phyloP scores from a whole-genome alignment of 2,329 filamentous ascomycete species.

The Penicillium vulpinum region DNA sequence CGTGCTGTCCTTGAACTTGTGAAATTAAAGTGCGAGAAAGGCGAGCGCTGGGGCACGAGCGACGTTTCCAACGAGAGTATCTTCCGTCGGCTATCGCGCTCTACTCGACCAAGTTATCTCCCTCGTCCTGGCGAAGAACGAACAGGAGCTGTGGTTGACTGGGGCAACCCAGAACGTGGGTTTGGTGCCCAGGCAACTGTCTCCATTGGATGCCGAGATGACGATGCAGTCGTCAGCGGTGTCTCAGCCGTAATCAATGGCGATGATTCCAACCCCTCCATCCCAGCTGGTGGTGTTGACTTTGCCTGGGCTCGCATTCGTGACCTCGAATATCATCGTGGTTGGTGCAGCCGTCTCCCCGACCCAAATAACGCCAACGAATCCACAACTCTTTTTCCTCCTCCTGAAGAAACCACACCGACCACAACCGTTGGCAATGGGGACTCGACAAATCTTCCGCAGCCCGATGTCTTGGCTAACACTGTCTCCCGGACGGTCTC shows the following conservation, averaged over 20 bases:
- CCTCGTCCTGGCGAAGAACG: constrained; percentile 30
- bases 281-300: constrained; percentile 57
- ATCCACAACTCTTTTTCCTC: constrained; percentile 30
- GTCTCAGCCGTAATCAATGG: constrained; percentile 55
- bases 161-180: constrained; percentile 73
- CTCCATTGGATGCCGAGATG: constrained; percentile 57
- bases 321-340: constrained; percentile 60
- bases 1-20: constrained; percentile 87
- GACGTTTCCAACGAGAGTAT: constrained; percentile 82
- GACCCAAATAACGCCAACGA: constrained; percentile 48
- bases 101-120: constrained; percentile 46
- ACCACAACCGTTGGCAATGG: constrained; percentile 11
- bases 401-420: constrained; percentile 27
- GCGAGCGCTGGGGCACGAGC: constrained; percentile 77
- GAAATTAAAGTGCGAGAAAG: constrained; percentile 94
- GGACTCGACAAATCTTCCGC: constrained; percentile 10
- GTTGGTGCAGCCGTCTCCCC: constrained; percentile 58
- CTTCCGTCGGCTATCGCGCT: constrained; percentile 74
- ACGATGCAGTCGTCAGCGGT: constrained; percentile 59
- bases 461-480: constrained; percentile 40
- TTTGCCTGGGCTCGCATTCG: constrained; percentile 64
- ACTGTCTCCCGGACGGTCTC: constrained; percentile 53
- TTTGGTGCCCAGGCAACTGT: constrained; percentile 59
- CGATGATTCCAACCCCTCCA: constrained; percentile 43
- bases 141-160: constrained; percentile 72